A percentile compares a stretch with the other conserved stretches of the same genome.
phyloP scores from a whole-genome alignment of 2,329 filamentous ascomycete genomes.

The Arthroderma sp. region DNA sequence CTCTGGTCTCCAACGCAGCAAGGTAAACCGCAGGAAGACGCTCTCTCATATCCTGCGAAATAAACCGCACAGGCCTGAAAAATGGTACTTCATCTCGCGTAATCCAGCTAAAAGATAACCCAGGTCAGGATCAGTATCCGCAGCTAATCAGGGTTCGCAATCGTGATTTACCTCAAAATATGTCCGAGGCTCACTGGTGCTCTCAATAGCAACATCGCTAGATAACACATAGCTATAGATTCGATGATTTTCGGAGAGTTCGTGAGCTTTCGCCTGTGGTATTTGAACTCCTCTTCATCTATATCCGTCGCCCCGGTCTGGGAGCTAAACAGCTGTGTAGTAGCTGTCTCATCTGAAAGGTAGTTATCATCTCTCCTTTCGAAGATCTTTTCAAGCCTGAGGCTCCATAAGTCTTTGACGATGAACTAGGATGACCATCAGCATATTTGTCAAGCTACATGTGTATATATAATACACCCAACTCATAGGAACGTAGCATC shows the following conservation, averaged over 20 bases:
- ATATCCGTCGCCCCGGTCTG: conserved; percentile 38
- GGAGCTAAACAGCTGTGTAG: conserved; percentile 46
- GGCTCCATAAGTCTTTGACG: conserved; percentile 71
- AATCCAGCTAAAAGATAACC: conserved; percentile 42
- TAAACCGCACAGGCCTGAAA: conserved; percentile 43
- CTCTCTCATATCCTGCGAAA: conserved; percentile 33
- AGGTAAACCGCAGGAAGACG: conserved; percentile 31
- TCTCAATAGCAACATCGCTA: conserved; percentile 61
- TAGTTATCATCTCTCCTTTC: conserved; percentile 28
- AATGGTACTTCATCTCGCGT: conserved; percentile 57
- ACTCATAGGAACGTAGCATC: background rate
- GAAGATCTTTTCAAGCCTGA: conserved; percentile 51
- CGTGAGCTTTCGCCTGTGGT: conserved; percentile 22
- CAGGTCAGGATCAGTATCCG: no score
- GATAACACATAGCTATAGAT: conserved; percentile 64
- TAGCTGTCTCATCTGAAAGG: conserved; percentile 20
- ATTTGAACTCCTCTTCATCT: conserved; percentile 22
- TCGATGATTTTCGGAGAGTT: conserved; percentile 56
- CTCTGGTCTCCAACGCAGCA: conserved; percentile 27
- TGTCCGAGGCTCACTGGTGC: conserved; percentile 66
- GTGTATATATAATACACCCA: background rate
- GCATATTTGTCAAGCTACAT: background rate
- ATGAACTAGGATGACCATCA: conserved; percentile 33
- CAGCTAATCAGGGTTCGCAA: no score
- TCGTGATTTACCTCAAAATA: conserved; percentile 36